phyloP scores from a whole-genome alignment of 306 rosid genomes.

The Erythrophleum fordii region DNA sequence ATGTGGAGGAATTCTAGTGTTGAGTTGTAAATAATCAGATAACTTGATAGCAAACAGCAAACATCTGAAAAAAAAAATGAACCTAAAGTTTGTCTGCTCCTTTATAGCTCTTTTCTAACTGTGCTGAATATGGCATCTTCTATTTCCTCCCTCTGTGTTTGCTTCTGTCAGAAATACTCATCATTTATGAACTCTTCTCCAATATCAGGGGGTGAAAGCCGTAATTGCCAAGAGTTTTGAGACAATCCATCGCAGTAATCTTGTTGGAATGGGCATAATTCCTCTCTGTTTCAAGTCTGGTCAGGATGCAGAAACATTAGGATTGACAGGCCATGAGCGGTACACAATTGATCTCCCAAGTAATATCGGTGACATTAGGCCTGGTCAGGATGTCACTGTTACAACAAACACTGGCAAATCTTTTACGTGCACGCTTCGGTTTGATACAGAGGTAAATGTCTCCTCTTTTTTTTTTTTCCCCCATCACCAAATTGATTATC shows the following conservation, averaged over 20 bases:
- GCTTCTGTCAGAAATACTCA: background rate
- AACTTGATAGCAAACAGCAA: background rate
- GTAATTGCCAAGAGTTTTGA: constrained; percentile 93
- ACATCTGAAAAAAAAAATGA: background rate
- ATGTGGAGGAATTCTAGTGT: background rate
- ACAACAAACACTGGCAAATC: constrained; percentile 82
- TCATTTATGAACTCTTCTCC: background rate
- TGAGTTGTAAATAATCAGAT: background rate
- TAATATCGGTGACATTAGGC: constrained; percentile 70
- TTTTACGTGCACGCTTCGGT: constrained; percentile 79
- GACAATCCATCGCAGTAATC: constrained; percentile 95
- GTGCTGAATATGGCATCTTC: background rate
- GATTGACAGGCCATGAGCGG: constrained; percentile 91
- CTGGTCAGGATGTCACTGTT: constrained; percentile 90
- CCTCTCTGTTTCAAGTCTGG: constrained; percentile 91
- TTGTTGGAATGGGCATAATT: constrained; percentile 95
- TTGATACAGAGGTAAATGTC: constrained; percentile 85
- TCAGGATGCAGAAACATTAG: constrained; percentile 84
- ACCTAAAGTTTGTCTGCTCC: background rate
- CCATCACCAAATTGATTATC: background rate
- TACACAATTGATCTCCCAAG: constrained; percentile 86
- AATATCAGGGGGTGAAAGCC: constrained; percentile 86
- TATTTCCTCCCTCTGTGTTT: background rate
- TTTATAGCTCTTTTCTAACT: background rate
- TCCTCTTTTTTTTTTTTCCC: background rate